Conservation (phyloP, 345 rosid genomes). For the Ceriops tagal region DNA sequence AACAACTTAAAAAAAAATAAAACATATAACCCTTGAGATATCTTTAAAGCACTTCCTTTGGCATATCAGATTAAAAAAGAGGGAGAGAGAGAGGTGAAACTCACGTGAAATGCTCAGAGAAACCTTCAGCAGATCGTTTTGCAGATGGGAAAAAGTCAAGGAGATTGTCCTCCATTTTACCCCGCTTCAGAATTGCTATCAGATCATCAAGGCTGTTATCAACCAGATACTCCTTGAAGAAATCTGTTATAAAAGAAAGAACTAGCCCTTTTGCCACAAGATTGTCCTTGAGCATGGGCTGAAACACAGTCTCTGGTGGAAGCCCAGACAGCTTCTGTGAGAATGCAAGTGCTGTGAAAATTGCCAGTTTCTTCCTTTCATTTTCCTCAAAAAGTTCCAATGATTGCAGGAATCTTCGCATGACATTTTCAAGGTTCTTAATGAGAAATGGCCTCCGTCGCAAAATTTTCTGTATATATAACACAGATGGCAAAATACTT, state of each 20-base stretch:
- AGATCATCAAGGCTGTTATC: constrained; percentile 95
- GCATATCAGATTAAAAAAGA: neutral
- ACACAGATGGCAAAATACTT: constrained; percentile 74
- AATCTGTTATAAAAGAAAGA: constrained; percentile 85
- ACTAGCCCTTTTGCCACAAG: constrained; percentile 99
- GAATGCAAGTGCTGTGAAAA: constrained; percentile 95
- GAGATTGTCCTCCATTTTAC: constrained; percentile 91
- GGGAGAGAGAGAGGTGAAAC: constrained; percentile 17
- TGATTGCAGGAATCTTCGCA: constrained; percentile 83
- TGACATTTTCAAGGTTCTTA: constrained; percentile 96
- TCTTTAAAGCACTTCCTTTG: too few species aligned
- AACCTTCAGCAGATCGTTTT: constrained; percentile 78
- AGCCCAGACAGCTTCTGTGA: constrained; percentile 98
- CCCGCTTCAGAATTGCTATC: constrained; percentile 86
- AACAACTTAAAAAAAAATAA: too few species aligned
- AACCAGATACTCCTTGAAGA: constrained; percentile 93
- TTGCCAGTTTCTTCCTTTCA: constrained; percentile 97
- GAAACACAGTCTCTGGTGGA: constrained; percentile 96
- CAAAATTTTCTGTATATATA: constrained; percentile 82
- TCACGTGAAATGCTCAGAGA: constrained; percentile 96
- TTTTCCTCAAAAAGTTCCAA: constrained; percentile 96
- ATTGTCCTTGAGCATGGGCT: constrained; percentile 96
- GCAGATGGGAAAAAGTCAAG: constrained; percentile 76
- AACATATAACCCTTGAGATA: too few species aligned
- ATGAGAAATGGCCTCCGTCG: constrained; percentile 92